phyloP scores from a whole-genome alignment of 2,329 filamentous ascomycete genomes.

The Corynespora cassiicola region DNA sequence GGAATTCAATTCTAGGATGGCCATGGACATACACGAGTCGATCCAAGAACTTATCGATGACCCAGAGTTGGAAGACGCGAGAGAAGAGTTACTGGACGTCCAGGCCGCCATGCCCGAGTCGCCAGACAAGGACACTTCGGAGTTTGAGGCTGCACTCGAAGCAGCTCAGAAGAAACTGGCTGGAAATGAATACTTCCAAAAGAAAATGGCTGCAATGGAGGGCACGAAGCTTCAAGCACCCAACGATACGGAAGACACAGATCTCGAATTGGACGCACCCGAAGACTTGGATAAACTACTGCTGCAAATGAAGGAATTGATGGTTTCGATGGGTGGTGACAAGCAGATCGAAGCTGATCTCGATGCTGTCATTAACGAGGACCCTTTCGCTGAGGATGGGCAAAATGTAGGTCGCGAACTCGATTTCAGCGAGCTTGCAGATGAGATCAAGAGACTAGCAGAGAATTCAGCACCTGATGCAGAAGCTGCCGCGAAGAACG shows the following conservation, averaged over 20 bases:
- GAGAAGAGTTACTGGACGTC: conserved; percentile 28
- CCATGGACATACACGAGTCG: conserved; percentile 24
- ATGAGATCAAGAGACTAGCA: conserved; percentile 28
- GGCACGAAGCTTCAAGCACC: too few relatives aligned
- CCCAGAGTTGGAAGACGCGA: conserved; percentile 30
- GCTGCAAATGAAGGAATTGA: conserved; percentile 32
- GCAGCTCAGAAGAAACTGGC: conserved; percentile 29
- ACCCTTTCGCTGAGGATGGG: conserved; percentile 19
- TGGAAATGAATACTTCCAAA: conserved; percentile 23
- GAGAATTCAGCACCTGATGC: conserved; percentile 11
- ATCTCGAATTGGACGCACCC: conserved; percentile 12
- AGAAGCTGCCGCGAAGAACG: conserved; percentile 1
- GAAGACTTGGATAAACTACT: conserved; percentile 30
- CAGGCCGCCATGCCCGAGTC: conserved; percentile 28
- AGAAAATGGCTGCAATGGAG: conserved; percentile 23
- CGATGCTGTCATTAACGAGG: conserved; percentile 21
- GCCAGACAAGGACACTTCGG: conserved; percentile 23
- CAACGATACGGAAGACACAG: conserved; percentile 10
- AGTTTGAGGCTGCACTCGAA: conserved; percentile 26
- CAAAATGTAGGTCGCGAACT: conserved; percentile 24
- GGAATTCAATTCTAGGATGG: conserved; percentile 21
- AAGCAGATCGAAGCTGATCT: conserved; percentile 28
- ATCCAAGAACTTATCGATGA: conserved; percentile 36
- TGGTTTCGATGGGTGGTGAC: conserved; percentile 28
- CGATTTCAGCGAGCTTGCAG: conserved; percentile 26